phyloP scores from a whole-genome alignment of 75 land plant genomes.

The Pinus tabuliformis region DNA sequence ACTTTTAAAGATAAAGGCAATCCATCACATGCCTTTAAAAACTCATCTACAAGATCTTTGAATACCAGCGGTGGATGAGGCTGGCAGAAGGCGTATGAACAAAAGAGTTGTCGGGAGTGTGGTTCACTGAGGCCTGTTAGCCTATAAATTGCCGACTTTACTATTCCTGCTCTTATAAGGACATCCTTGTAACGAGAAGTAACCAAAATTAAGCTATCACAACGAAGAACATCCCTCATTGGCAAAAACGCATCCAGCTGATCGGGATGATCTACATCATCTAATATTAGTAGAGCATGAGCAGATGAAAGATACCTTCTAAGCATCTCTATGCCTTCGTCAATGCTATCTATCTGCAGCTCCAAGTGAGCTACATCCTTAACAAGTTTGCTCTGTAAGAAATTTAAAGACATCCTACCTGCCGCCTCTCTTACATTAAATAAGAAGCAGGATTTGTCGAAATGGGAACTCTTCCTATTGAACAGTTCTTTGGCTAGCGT shows the following conservation, averaged over 20 bases:
- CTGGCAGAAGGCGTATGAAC: background rate
- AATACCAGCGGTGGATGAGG: background rate
- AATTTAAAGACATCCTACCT: background rate
- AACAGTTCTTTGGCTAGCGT: background rate
- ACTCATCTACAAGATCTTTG: background rate
- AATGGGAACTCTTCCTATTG: background rate
- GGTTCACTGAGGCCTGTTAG: background rate
- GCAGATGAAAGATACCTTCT: background rate
- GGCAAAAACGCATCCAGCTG: background rate
- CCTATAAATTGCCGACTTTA: background rate
- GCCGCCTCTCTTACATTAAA: slow-evolving; percentile 5
- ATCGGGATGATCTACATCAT: slow-evolving; percentile 2
- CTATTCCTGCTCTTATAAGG: background rate
- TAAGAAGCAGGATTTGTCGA: background rate
- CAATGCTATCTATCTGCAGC: background rate
- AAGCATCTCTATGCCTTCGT: background rate
- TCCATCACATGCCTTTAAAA: background rate
- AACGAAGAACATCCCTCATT: background rate
- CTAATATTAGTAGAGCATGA: background rate
- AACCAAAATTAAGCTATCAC: background rate
- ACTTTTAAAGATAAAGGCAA: background rate
- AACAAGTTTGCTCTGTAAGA: background rate
- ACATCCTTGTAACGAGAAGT: background rate
- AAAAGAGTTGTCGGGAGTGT: background rate
- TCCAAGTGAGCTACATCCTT: background rate